These are phyloP conservation scores for Arthrobotrys conoides DNA, from an alignment of 2,329 filamentous ascomycete genomes.

Conservation along the genomic window DNA sequence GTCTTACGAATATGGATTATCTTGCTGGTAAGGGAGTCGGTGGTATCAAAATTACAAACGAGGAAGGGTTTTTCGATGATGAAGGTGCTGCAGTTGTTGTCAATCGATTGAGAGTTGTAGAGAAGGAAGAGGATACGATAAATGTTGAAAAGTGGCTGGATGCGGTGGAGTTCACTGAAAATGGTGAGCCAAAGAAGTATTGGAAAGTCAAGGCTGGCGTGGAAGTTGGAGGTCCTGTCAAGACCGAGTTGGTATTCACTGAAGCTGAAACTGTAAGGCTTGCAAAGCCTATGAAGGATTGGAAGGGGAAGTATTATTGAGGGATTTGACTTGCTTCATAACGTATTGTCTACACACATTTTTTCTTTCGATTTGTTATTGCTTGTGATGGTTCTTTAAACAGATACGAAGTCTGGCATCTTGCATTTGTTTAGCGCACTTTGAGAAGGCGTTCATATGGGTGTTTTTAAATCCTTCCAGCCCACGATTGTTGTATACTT, in stretches of 20 bases:
- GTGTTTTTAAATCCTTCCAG: neutral
- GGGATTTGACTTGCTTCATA: neutral
- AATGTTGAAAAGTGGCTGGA: slow-evolving; percentile 49
- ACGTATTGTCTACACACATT: neutral
- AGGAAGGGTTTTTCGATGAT: slow-evolving; percentile 47
- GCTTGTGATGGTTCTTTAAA: neutral
- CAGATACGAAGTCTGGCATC: neutral
- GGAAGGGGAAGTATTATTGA: slow-evolving; percentile 49
- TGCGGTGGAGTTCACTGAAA: slow-evolving; percentile 39
- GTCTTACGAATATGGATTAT: slow-evolving; percentile 51
- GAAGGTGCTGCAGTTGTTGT: slow-evolving; percentile 25
- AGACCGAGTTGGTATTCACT: slow-evolving; percentile 10
- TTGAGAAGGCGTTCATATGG: slow-evolving; percentile 5
- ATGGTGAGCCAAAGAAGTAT: slow-evolving; percentile 34
- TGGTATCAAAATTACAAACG: slow-evolving; percentile 55
- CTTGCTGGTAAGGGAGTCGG: slow-evolving; percentile 32
- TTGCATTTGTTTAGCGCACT: slow-evolving; percentile 10
- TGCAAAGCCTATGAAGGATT: slow-evolving; percentile 50
- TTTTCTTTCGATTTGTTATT: slow-evolving; percentile 2
- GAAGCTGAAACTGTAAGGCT: slow-evolving; percentile 35
- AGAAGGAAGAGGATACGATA: slow-evolving; percentile 33
- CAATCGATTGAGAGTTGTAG: slow-evolving; percentile 11
- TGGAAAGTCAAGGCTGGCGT: slow-evolving; percentile 44
- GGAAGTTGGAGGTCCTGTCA: slow-evolving; percentile 4
- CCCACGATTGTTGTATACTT: neutral